Evolutionary conservation across 2,329 filamentous ascomycete genomes (phyloP).

Genomic region (Hirsutella thompsonii): DNA sequence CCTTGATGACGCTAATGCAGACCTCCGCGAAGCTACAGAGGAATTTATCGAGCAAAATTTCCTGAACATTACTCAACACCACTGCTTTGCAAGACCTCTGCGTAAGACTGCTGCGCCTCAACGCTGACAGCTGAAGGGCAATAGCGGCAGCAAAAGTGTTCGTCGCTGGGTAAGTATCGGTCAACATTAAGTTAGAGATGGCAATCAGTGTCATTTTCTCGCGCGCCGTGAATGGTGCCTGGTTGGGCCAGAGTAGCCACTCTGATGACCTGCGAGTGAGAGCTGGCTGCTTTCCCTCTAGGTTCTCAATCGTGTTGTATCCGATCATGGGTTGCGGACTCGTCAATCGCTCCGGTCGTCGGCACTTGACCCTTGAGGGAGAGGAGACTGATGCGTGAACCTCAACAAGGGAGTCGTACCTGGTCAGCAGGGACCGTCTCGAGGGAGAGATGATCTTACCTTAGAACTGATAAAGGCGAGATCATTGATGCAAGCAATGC

Average conservation of each 20-base stretch:
- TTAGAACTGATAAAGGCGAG: slow-evolving; percentile 53
- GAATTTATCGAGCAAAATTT: too few relatives aligned
- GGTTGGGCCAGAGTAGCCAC: too few relatives aligned
- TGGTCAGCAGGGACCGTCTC: too few relatives aligned
- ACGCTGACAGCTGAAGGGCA: slow-evolving; percentile 12
- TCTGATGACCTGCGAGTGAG: slow-evolving; percentile 6
- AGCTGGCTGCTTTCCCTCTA: not conserved
- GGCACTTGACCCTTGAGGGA: too few relatives aligned
- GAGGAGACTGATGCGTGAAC: slow-evolving; percentile 1
- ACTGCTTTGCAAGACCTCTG: slow-evolving; percentile 8
- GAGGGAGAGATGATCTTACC: slow-evolving; percentile 23
- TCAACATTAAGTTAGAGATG: slow-evolving; percentile 6
- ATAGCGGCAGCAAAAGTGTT: slow-evolving; percentile 8
- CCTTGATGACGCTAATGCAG: slow-evolving; percentile 9
- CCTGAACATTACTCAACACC: not conserved
- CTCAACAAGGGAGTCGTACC: too few relatives aligned
- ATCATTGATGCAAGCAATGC: slow-evolving; percentile 50
- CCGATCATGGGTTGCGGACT: too few relatives aligned
- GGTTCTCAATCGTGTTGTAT: too few relatives aligned
- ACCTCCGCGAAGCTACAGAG: slow-evolving; percentile 8
- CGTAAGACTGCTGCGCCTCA: slow-evolving; percentile 11
- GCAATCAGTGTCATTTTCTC: slow-evolving; percentile 9
- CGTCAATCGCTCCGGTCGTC: too few relatives aligned
- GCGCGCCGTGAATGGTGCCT: slow-evolving; percentile 4
- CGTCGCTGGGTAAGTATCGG: not conserved